phyloP scores from a whole-genome alignment of 2,329 filamentous ascomycete genomes.

The Colletotrichum sojae region DNA sequence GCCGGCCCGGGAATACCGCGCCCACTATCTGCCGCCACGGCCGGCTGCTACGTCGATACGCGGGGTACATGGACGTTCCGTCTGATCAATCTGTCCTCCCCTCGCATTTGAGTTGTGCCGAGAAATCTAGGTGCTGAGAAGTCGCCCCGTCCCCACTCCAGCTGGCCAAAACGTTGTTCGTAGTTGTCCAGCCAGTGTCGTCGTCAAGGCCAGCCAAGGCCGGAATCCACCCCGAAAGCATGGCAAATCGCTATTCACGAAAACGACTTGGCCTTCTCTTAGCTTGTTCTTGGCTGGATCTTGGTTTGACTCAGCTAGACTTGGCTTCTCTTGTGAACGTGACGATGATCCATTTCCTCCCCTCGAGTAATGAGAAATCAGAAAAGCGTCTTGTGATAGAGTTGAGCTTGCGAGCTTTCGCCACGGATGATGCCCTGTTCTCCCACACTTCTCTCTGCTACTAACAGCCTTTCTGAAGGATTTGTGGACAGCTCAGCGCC shows the following conservation, averaged over 20 bases:
- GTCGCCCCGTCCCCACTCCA: not conserved
- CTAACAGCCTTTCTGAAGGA: not conserved
- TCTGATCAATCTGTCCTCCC: not conserved
- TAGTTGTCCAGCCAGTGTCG: not conserved
- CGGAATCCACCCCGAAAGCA: not conserved
- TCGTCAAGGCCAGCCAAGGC: not conserved
- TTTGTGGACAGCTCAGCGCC: not conserved
- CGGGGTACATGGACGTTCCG: constrained; percentile 25
- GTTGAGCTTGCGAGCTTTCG: not conserved
- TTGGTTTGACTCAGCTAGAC: not conserved
- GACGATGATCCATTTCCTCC: not conserved
- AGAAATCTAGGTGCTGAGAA: not conserved
- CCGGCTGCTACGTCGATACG: not conserved
- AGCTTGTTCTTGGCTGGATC: not conserved
- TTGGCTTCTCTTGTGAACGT: constrained; percentile 2
- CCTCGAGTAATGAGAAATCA: not conserved
- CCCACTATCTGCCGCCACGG: not conserved
- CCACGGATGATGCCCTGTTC: not conserved
- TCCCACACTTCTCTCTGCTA: not conserved
- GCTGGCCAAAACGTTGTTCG: constrained; percentile 1
- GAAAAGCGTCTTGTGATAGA: not conserved
- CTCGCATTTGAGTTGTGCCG: constrained; percentile 17
- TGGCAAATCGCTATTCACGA: not conserved
- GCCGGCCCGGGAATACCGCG: constrained; percentile 16
- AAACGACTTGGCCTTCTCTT: constrained; percentile 4